Conservation (phyloP, 2,329 filamentous ascomycete genomes). For the Hirsutella minnesotensis region DNA sequence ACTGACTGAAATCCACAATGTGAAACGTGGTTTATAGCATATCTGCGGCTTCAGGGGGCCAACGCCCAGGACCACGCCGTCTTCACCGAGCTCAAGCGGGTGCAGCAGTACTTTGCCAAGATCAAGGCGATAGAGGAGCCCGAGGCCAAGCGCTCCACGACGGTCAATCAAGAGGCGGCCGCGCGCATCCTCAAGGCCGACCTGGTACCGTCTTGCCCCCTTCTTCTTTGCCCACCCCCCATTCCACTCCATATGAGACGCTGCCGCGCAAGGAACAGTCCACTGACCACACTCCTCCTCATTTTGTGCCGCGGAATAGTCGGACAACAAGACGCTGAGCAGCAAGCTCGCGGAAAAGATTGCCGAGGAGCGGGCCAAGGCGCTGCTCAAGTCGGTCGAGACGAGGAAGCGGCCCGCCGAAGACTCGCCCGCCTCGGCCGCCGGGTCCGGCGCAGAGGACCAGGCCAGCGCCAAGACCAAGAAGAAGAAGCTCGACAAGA, state of each 20-base stretch:
- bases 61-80: constrained; percentile 78
- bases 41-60: constrained; percentile 65
- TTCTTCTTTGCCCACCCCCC: background rate
- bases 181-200: constrained; percentile 73
- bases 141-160: constrained; percentile 37
- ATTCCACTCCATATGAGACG: no score
- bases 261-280: no score
- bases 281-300: no score
- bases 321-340: constrained; percentile 39
- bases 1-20: no score
- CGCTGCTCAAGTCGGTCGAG: constrained; percentile 33
- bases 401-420: constrained; percentile 32
- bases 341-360: constrained; percentile 42
- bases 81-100: constrained; percentile 72
- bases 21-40: no score
- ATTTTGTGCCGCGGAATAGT: constrained; percentile 15
- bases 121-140: constrained; percentile 66
- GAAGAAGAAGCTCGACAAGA: constrained; percentile 16
- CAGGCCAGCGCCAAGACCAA: constrained; percentile 16
- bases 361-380: constrained; percentile 42
- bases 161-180: constrained; percentile 64
- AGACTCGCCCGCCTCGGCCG: constrained; percentile 12
- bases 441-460: constrained; percentile 9
- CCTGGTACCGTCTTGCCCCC: constrained; percentile 41
- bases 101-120: constrained; percentile 88